A percentile compares a stretch with the other conserved stretches of the same genome.
Evolutionary conservation across 495 filamentous ascomycete genomes (phyloP).

Genomic region (Physcia stellaris): DNA sequence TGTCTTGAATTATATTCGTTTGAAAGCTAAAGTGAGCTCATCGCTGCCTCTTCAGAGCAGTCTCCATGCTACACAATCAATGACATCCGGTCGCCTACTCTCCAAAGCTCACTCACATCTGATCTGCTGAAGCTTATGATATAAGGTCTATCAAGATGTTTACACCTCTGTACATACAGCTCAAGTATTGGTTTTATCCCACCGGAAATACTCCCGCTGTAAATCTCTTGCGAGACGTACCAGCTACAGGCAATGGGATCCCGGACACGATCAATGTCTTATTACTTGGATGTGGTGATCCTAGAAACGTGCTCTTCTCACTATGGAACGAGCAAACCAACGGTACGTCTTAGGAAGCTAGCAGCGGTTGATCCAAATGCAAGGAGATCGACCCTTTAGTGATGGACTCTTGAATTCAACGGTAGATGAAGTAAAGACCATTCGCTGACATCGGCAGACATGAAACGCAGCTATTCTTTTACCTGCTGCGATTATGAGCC

Average conservation of each 20-base stretch:
- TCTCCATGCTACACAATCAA: too few species aligned
- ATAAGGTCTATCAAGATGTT: slow-evolving; percentile 1
- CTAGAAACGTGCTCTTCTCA: slow-evolving; percentile 1
- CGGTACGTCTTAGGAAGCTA: not conserved
- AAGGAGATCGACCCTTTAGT: too few species aligned
- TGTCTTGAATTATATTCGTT: too few species aligned
- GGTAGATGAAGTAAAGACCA: too few species aligned
- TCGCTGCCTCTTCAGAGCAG: too few species aligned
- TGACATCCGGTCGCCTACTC: too few species aligned
- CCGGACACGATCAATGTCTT: not conserved
- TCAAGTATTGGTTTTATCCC: slow-evolving; percentile 2
- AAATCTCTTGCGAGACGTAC: not conserved
- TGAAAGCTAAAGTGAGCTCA: too few species aligned
- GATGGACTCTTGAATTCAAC: too few species aligned
- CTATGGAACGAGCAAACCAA: not conserved
- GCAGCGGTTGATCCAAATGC: not conserved
- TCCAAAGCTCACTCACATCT: too few species aligned
- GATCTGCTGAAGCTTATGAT: too few species aligned
- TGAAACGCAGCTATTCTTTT: slow-evolving; percentile 16
- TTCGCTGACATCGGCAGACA: not conserved
- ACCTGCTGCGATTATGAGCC: slow-evolving; percentile 36
- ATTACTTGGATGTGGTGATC: not conserved
- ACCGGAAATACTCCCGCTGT: slow-evolving; percentile 1
- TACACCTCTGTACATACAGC: not conserved
- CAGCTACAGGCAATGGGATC: not conserved